Evolutionary conservation across 108 stramenopile species (phyloP), one percentile per base, ranked within the genome.

Genomic region (Parietichytrium sp.): DNA sequence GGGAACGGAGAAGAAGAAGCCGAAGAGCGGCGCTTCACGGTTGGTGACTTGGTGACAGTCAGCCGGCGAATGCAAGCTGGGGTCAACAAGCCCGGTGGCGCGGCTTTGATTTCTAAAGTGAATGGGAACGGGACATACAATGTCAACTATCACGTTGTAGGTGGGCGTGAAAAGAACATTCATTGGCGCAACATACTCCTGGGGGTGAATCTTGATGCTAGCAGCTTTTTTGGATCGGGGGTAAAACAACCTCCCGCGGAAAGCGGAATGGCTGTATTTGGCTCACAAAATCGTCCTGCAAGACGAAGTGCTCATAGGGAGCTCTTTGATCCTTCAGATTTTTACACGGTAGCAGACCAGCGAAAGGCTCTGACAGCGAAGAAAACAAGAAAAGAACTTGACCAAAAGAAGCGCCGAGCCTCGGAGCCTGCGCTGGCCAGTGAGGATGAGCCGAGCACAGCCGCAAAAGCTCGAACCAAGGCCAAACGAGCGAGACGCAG

Each of bases 81-180:
- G 1, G 3, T 72, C n/a, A 72, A 72, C 3, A 72, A 72, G 33
- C 61, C 61, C 6, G 61, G 61, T 7, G 61, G 61, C 42, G 61
- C 45, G 1, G 61, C 38, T 15, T 45, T 45, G 61, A 72, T 72
- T 42, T 45, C 61, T n/a, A 72, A 45, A 42, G 33, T 10, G 16
- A 1, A 72, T 20, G 1, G 1, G 29, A 42, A 72, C 10, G 61
- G 61, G 33, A 45, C 61, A 0, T 72, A 18, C 20, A 42, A 36
- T 42, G 20, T 72, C 2, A 16, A 42, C 20, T 72, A 72, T 27
- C 38, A n/a, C 20, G 15, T 72, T n/a, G 61, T 23, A 13, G 61
- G 61, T 2, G 27, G 52, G 29, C 61, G 61, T 7, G 61, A 72
- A 20, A 72, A 72, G 42, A 36, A 15, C 6, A 6, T 72, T 0